Evolutionary conservation across 441 rosid species (phyloP).

Genomic region (Pelargonium australe): DNA sequence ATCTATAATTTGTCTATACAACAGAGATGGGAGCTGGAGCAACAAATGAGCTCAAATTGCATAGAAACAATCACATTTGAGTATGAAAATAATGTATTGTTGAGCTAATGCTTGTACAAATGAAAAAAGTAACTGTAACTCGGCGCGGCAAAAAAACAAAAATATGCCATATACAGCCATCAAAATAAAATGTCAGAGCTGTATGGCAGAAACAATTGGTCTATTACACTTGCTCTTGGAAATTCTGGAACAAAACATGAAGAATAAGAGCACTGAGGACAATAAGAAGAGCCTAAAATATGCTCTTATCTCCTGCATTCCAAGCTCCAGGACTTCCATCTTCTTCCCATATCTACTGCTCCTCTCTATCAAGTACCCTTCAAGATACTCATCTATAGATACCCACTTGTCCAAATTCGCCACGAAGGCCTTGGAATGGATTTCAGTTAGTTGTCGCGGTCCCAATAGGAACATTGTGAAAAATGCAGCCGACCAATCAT

Average conservation of each 20-base stretch:
- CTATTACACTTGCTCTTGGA: slow-evolving; percentile 67
- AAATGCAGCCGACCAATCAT: slow-evolving; percentile 89
- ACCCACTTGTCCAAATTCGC: slow-evolving; percentile 52
- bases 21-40: background rate
- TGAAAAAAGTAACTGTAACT: background rate
- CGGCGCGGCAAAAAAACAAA: background rate
- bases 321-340: slow-evolving; percentile 82
- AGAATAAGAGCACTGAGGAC: slow-evolving; percentile 71
- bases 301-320: slow-evolving; percentile 95
- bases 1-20: too few species aligned
- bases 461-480: slow-evolving; percentile 68
- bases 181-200: slow-evolving; percentile 18
- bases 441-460: slow-evolving; percentile 38
- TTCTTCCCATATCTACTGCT: slow-evolving; percentile 80
- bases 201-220: slow-evolving; percentile 44
- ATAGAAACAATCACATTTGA: background rate
- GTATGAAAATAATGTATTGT: background rate
- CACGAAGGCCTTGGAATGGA: slow-evolving; percentile 33
- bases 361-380: slow-evolving; percentile 86
- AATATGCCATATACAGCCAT: too few species aligned
- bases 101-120: background rate
- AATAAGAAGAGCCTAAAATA: slow-evolving; percentile 93
- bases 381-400: slow-evolving; percentile 88
- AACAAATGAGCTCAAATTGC: background rate
- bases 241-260: slow-evolving; percentile 95